A percentile compares a stretch with the other conserved stretches of the same genome.
phyloP scores from a whole-genome alignment of 2,329 filamentous ascomycete genomes.

The Phialemoniopsis sp. region DNA sequence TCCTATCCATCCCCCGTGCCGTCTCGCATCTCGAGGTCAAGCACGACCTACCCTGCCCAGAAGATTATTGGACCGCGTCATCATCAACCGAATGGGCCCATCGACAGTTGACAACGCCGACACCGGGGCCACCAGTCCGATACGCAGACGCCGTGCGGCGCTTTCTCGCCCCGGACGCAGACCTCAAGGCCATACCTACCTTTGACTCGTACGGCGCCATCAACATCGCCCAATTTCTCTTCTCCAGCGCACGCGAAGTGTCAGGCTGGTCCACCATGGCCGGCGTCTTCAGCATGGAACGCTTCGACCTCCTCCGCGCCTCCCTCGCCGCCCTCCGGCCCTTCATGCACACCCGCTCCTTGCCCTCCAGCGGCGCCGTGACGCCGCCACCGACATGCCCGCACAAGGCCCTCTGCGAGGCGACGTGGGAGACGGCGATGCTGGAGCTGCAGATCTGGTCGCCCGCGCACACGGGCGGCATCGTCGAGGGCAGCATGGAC shows the following conservation, averaged over 20 bases:
- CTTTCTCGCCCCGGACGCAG: slow-evolving; percentile 24
- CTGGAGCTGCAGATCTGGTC: slow-evolving; percentile 36
- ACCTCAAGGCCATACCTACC: slow-evolving; percentile 18
- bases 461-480: slow-evolving; percentile 29
- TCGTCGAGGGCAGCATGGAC: slow-evolving; percentile 29
- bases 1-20: slow-evolving; percentile 28
- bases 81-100: slow-evolving; percentile 29
- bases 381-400: slow-evolving; percentile 2
- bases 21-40: slow-evolving; percentile 37
- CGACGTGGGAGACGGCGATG: slow-evolving; percentile 36
- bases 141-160: slow-evolving; percentile 30
- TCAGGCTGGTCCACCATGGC: slow-evolving; percentile 38
- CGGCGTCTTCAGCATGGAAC: slow-evolving; percentile 31
- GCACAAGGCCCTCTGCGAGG: slow-evolving; percentile 19
- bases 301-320: slow-evolving; percentile 25
- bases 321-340: slow-evolving; percentile 27
- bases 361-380: slow-evolving; percentile 2
- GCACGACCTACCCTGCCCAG: slow-evolving; percentile 33
- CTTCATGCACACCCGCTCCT: slow-evolving; percentile 20
- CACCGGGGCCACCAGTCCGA: slow-evolving; percentile 13
- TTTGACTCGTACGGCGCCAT: slow-evolving; percentile 36
- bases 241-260: slow-evolving; percentile 33
- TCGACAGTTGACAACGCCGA: slow-evolving; percentile 16
- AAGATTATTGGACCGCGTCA: slow-evolving; percentile 28
- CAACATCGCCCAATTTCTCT: slow-evolving; percentile 33